Conservation (phyloP, 192 early-diverging fungal genomes). For the Backusella australiensis region DNA sequence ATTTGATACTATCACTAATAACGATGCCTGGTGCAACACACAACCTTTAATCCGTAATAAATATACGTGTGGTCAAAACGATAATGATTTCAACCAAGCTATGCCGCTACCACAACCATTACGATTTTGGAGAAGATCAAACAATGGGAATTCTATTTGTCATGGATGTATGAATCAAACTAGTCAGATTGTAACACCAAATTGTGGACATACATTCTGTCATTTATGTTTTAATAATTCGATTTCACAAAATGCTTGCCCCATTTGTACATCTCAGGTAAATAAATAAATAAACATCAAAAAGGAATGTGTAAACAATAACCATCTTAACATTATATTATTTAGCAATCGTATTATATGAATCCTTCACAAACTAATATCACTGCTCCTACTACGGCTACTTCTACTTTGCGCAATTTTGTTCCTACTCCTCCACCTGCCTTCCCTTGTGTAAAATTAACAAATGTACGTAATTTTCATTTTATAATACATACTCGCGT, state of each 20-base stretch:
- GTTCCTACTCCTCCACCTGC: neutral
- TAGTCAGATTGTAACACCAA: neutral
- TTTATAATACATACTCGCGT: neutral
- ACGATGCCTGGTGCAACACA: neutral
- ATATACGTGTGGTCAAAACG: neutral
- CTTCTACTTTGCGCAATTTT: neutral
- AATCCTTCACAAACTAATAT: neutral
- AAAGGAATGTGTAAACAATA: neutral
- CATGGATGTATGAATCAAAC: neutral
- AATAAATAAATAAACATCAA: neutral
- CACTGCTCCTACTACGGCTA: neutral
- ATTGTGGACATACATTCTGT: slow-evolving; percentile 2
- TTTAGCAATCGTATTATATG: neutral
- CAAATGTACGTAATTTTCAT: neutral
- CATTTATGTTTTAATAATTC: neutral
- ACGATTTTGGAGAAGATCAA: neutral
- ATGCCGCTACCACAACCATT: neutral
- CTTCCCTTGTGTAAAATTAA: slow-evolving; percentile 14
- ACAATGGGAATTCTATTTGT: neutral
- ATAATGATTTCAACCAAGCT: neutral
- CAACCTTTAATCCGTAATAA: neutral
- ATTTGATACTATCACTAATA: neutral
- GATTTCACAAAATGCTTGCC: neutral
- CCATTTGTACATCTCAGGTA: slow-evolving; percentile 2
- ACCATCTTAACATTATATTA: neutral